Percentiles rank a stretch among this genome's conserved stretches.
Conservation (phyloP, 768 basidiomycete genomes). For the Chlorophyllum brunneum region DNA sequence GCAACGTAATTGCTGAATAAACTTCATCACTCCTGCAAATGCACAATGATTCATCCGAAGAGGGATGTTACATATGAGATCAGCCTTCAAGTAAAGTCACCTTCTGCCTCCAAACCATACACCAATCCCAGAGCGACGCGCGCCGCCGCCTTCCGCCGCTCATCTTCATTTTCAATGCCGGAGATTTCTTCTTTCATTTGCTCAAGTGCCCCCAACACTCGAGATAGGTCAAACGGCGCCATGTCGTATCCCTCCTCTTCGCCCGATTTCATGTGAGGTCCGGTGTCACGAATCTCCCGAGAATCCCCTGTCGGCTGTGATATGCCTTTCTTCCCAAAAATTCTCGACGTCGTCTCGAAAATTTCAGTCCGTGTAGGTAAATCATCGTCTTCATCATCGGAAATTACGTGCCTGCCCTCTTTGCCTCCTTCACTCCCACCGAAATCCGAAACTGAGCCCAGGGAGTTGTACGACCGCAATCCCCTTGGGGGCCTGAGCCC, state of each 20-base stretch:
- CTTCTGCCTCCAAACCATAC: conserved; percentile 50
- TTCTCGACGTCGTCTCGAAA: conserved; percentile 39
- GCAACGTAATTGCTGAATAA: not conserved
- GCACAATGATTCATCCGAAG: conserved; percentile 1
- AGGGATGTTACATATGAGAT: not conserved
- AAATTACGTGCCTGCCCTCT: not conserved
- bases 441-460: conserved; percentile 60
- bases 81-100: not conserved
- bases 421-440: conserved; percentile 23
- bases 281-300: not conserved
- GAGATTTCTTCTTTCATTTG: conserved; percentile 74
- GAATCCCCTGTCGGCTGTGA: not conserved
- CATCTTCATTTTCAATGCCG: conserved; percentile 57
- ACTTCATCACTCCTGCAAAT: conserved; percentile 2
- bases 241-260: conserved; percentile 33
- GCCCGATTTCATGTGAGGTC: not conserved
- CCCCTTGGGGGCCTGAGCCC: conserved; percentile 11
- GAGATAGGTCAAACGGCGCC: conserved; percentile 57
- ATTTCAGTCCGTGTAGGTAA: conserved; percentile 50
- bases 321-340: conserved; percentile 37
- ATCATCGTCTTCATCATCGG: conserved; percentile 24
- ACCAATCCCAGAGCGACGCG: conserved; percentile 69
- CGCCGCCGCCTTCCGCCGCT: conserved; percentile 66
- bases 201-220: conserved; percentile 57
- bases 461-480: conserved; percentile 39